These are phyloP conservation scores for carrot (Daucus carota) DNA, from an alignment of 129 eudicot genomes.

Conservation along the genomic window DNA sequence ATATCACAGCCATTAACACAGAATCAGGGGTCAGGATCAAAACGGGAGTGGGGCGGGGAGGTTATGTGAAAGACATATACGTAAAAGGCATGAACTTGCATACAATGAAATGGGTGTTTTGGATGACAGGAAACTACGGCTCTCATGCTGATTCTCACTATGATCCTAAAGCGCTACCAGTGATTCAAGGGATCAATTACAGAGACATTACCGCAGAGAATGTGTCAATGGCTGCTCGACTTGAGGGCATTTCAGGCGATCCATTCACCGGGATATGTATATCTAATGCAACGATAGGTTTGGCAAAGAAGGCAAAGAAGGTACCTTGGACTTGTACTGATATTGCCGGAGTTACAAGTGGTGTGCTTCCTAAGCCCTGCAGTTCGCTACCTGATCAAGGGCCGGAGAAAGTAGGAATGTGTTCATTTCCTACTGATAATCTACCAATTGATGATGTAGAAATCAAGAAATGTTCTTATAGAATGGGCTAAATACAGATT, in stretches of 20 bases:
- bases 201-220: slow-evolving; percentile 59
- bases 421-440: slow-evolving; percentile 46
- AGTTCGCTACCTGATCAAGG: slow-evolving; percentile 57
- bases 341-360: slow-evolving; percentile 51
- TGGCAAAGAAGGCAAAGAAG: slow-evolving; percentile 70
- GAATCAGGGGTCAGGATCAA: slow-evolving; percentile 74
- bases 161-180: slow-evolving; percentile 62
- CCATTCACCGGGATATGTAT: slow-evolving; percentile 70
- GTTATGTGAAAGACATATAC: slow-evolving; percentile 63
- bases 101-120: slow-evolving; percentile 87
- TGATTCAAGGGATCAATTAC: slow-evolving; percentile 55
- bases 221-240: slow-evolving; percentile 59
- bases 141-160: slow-evolving; percentile 62
- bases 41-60: slow-evolving; percentile 73
- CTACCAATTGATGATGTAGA: slow-evolving; percentile 22
- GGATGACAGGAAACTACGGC: slow-evolving; percentile 82
- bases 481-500: slow-evolving; percentile 2
- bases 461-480: slow-evolving; percentile 25
- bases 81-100: slow-evolving; percentile 68
- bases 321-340: slow-evolving; percentile 73
- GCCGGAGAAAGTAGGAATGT: slow-evolving; percentile 35
- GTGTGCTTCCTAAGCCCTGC: slow-evolving; percentile 65
- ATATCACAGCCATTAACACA: slow-evolving; percentile 53
- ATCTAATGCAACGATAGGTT: slow-evolving; percentile 54
- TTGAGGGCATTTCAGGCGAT: slow-evolving; percentile 67